Base-by-base conservation (phyloP, 805 yeast genomes). In the Candida loeiensis region DNA sequence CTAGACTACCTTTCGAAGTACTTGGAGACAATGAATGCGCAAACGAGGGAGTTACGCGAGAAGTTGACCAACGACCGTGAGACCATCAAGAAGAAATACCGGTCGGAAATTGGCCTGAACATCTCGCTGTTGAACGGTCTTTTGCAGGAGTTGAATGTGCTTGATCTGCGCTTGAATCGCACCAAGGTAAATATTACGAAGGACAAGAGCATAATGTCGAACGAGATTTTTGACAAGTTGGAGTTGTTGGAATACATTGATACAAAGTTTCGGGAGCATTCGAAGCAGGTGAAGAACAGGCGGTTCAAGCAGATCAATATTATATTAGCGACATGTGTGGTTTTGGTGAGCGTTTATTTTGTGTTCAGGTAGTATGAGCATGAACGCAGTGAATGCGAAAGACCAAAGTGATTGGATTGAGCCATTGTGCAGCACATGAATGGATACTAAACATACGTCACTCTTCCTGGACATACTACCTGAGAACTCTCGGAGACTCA, bases 171-270 rank as follows among this genome's bases (percentile, higher is more conserved):
- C 18, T 54, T 66, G 8, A 51, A 49, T 16, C 40, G 36, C 13
- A 51, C 59, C 20, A 61, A 54, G 44, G 34, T 40, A 8, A 40
- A 46, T 9, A 57, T 67, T 31, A 51, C 50, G 13, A 43, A 45
- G 12, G 54, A 55, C 44, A 66, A 65, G 45, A 35, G 46, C 11
- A 40, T 51, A 2, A 48, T 66, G 47, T 46, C 57, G 22, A 39
- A 43, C n/a, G 58, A 55, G 4, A 47, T 68, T 37, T 46, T 48
- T 4, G 53, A 49, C 11, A 61, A 60, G 44, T 45, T 68, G 35
- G 59, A 59, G 27, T 40, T 58, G 7, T 51, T 69, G 41, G 72
- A 68, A 37, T 44, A 48, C 17, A 50, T 69, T 5, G 58, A 61
- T 32, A 44, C 46, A 12, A 48, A 52, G 34, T 61, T 66, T 34